Evolutionary conservation across 305 asterid genomes (phyloP), one percentile per base, ranked within the genome.

Genomic region (Ilex paraguariensis): DNA sequence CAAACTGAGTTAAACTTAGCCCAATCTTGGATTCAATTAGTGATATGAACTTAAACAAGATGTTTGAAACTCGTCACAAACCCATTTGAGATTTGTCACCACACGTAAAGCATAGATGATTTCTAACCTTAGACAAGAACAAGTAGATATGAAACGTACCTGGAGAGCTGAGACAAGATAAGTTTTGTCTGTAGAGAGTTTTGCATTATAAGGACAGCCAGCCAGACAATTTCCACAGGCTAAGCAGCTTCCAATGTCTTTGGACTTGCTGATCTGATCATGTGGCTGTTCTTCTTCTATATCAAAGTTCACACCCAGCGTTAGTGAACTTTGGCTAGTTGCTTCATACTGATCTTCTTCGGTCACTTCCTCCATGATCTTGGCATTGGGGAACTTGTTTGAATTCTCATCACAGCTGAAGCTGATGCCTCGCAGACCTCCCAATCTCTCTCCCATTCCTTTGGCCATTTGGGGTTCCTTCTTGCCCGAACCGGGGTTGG

Each of bases 171-270:
- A 61, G 63, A 66, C 67, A 56, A 84, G 54, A 51, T 81, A 83
- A 39, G 78, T 81, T 61, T 70, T 74, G 42, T 83, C 87, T 2
- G 76, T 75, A 2, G 85, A 83, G 31, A 65, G 70, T 54, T 81
- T 83, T 10, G 84, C 87, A 33, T 79, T 60, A 65, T 78, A 76
- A 49, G 90, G 90, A 67, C 90, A 83, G 32, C 85, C 87, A n/a
- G 83, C 51, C 11, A 83, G 78, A 46, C 90, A 81, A 44, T 81
- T 83, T 36, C 87, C 87, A 68, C 90, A 83, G 16, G 85, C 90
- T 7, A 81, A 63, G 40, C 90, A 83, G 65, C 46, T 69, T 39
- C 67, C 75, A 7, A 39, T 55, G 53, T 70, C 56, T 31, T 40
- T 64, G 57, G 66, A 44, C 65, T 15, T 67, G 39, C 9, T 21